Evolutionary conservation across 169 alveolate species (phyloP).

Genomic region (Cryptosporidium ryanae): DNA sequence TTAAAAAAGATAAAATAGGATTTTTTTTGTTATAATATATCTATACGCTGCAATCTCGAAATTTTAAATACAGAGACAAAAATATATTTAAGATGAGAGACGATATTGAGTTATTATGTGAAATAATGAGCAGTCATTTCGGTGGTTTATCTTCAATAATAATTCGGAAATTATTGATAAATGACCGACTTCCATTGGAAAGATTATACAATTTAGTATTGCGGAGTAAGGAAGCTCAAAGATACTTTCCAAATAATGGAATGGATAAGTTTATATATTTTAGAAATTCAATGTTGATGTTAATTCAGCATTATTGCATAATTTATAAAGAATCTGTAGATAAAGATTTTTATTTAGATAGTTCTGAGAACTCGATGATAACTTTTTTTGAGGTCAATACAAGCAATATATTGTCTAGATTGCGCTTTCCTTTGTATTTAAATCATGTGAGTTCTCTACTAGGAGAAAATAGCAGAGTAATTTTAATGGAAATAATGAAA

Average conservation of each 20-base stretch:
- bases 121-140: conserved; percentile 31
- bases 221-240: conserved; percentile 7
- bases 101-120: conserved; percentile 62
- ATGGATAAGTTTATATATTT: conserved; percentile 25
- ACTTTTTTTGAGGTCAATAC: conserved; percentile 36
- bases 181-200: conserved; percentile 46
- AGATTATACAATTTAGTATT: conserved; percentile 21
- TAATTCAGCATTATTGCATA: conserved; percentile 45
- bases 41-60: too few relatives aligned
- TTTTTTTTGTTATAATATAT: not conserved
- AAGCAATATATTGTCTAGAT: conserved; percentile 25
- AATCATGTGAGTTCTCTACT: conserved; percentile 25
- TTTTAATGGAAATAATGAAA: conserved; percentile 56
- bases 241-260: not conserved
- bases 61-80: too few relatives aligned
- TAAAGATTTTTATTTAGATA: conserved; percentile 7
- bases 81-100: conserved; percentile 37
- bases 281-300: conserved; percentile 40
- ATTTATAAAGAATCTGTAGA: conserved; percentile 9
- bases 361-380: not conserved
- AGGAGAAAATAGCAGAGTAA: conserved; percentile 29
- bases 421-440: conserved; percentile 61
- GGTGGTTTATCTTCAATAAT: conserved; percentile 50
- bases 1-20: not conserved
- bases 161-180: conserved; percentile 17